phyloP scores from a whole-genome alignment of 352 stramenopile genomes.

The Globisporangium emineosum region DNA sequence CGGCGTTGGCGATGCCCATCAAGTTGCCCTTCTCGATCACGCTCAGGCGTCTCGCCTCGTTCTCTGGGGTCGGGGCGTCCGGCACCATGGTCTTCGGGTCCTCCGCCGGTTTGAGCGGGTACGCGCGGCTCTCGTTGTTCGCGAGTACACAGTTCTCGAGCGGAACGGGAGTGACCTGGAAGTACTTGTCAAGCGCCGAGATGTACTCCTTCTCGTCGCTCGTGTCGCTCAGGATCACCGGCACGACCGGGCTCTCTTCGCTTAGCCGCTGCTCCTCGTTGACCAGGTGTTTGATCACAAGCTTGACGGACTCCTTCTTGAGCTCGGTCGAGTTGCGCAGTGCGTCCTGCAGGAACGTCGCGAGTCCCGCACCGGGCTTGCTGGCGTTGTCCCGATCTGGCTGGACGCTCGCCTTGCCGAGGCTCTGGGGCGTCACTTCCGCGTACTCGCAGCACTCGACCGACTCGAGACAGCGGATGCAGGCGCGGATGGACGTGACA shows the following conservation, averaged over 20 bases:
- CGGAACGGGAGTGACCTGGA: constrained; percentile 21
- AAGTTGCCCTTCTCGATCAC: constrained; percentile 36
- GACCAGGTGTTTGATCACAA: constrained; percentile 30
- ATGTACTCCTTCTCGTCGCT: constrained; percentile 25
- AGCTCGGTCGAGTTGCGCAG: constrained; percentile 14
- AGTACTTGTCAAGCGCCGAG: constrained; percentile 29
- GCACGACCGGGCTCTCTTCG: background rate
- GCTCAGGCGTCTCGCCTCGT: constrained; percentile 36
- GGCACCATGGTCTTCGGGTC: constrained; percentile 3
- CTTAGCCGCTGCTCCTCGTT: constrained; percentile 6
- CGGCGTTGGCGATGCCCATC: constrained; percentile 41
- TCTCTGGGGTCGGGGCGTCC: constrained; percentile 32
- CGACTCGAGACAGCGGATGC: constrained; percentile 44
- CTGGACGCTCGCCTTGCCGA: constrained; percentile 24
- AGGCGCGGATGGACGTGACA: constrained; percentile 42
- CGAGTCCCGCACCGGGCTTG: constrained; percentile 10
- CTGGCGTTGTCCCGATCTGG: constrained; percentile 6
- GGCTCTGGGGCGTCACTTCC: constrained; percentile 27
- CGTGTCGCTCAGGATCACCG: background rate
- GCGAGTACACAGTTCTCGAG: constrained; percentile 33
- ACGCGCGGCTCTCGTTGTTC: constrained; percentile 32
- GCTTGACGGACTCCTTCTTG: constrained; percentile 24
- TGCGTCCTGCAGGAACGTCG: constrained; percentile 24
- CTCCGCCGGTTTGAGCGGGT: constrained; percentile 29
- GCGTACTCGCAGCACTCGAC: constrained; percentile 55